Conservation (phyloP, 495 filamentous ascomycete species). For the Lasiosphaeria hispida region DNA sequence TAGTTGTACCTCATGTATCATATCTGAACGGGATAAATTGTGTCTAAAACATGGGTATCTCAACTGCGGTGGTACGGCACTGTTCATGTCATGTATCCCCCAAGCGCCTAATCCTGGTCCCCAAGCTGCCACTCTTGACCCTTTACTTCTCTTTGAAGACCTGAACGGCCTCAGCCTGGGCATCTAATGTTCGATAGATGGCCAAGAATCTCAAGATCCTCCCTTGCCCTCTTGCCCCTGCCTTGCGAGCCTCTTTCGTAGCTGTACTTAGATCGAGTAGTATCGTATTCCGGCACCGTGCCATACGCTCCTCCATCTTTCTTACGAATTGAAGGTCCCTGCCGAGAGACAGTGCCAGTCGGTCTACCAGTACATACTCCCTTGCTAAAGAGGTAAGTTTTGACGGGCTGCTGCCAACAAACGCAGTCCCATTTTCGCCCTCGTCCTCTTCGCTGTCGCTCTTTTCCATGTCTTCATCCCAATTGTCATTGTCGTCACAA, state of each 20-base stretch:
- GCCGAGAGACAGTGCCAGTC: slow-evolving; percentile 43
- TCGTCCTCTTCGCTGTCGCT: slow-evolving; percentile 27
- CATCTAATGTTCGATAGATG: slow-evolving; percentile 76
- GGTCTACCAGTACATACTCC: slow-evolving; percentile 41
- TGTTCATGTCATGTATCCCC: background rate
- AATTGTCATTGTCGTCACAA: slow-evolving; percentile 30
- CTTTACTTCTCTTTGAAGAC: slow-evolving; percentile 53
- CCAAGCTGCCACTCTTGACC: background rate
- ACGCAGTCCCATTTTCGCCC: slow-evolving; percentile 20
- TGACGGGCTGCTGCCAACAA: slow-evolving; percentile 39
- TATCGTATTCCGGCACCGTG: slow-evolving; percentile 63
- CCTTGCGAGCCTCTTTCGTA: slow-evolving; percentile 65
- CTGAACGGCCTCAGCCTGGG: slow-evolving; percentile 71
- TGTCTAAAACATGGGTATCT: slow-evolving; percentile 34
- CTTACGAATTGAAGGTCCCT: slow-evolving; percentile 41
- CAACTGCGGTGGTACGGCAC: slow-evolving; percentile 2
- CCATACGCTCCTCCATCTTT: slow-evolving; percentile 55
- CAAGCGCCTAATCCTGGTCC: no score
- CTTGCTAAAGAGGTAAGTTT: slow-evolving; percentile 44
- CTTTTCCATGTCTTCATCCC: slow-evolving; percentile 21
- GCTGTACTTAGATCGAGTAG: slow-evolving; percentile 79
- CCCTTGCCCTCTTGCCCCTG: slow-evolving; percentile 51
- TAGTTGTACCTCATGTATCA: slow-evolving; percentile 45
- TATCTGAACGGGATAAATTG: slow-evolving; percentile 28
- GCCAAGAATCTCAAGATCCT: slow-evolving; percentile 67